Evolutionary conservation across 768 basidiomycete species (phyloP), one percentile per base, ranked within the genome.

Genomic region (Lactifluus piperatus): DNA sequence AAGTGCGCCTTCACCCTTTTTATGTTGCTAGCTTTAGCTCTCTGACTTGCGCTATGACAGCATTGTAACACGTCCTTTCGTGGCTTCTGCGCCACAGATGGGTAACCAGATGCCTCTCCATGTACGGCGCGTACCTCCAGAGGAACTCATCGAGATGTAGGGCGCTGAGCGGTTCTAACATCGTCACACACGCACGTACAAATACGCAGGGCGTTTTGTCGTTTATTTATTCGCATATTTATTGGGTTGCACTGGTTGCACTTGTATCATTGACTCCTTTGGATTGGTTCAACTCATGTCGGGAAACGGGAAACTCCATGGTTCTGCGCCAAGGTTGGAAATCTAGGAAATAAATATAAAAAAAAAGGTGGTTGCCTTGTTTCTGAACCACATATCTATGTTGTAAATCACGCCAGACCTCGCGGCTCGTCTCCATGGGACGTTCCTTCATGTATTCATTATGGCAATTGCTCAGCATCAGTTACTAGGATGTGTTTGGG

Each of bases 51-150:
- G 22, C 26, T 1, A 10, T 39, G 20, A 26, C 67, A 80, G 79
- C 66, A 74, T 82, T 57, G 78, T 81, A 24, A 81, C 78, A 55
- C 78, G 79, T 56, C 82, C 82, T 24, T 77, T 81, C 66, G 79
- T 83, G 57, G 80, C 78, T 67, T 80, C 79, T 41, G 74, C 76
- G 62, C 74, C 77, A n/a, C 69, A 74, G 51, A 67, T 76, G 54
- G 81, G 82, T 51, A 82, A 81, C 71, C 82, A 80, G 70, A 81
- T 83, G 79, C 83, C 83, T 51, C 71, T 85, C 62, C 73, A 76
- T 62, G 71, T 81, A 63, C 74, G 74, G 34, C 73, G 71, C 20
- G 63, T 71, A 29, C 65, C 61, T 22, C 50, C 20, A 26, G 54
- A 56, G 22, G 48, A 47, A 48, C 8, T n/a, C 37, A n/a, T 29